Evolutionary conservation across 176 grass and related monocot species (phyloP).

Genomic region (Eragrostis curvula): DNA sequence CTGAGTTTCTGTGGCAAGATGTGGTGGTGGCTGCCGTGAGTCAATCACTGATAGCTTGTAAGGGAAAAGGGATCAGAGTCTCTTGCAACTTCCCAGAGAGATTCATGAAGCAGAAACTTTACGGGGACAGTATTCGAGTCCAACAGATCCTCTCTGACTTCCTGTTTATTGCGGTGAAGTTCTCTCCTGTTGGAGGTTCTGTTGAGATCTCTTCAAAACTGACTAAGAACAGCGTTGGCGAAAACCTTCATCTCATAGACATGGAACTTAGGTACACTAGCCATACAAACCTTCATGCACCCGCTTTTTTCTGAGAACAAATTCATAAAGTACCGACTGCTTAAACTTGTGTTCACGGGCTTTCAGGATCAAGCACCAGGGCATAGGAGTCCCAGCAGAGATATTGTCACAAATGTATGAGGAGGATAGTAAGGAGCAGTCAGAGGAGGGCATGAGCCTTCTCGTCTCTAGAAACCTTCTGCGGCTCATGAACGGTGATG

Average conservation of each 20-base stretch:
- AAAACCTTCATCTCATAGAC: slow-evolving; percentile 77
- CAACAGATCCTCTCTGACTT: slow-evolving; percentile 91
- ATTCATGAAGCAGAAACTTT: slow-evolving; percentile 69
- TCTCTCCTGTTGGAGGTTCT: slow-evolving; percentile 72
- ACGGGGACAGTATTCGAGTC: slow-evolving; percentile 78
- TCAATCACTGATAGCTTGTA: slow-evolving; percentile 72
- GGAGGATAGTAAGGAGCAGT: slow-evolving; percentile 53
- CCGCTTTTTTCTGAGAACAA: slow-evolving; percentile 17
- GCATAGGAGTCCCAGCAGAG: slow-evolving; percentile 63
- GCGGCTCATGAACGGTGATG: slow-evolving; percentile 88
- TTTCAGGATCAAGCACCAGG: slow-evolving; percentile 77
- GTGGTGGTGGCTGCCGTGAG: slow-evolving; percentile 81
- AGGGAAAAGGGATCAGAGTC: slow-evolving; percentile 84
- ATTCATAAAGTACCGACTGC: background rate
- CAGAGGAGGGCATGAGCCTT: slow-evolving; percentile 75
- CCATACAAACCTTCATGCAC: slow-evolving; percentile 9
- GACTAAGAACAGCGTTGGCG: slow-evolving; percentile 70
- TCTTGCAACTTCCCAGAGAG: slow-evolving; percentile 59
- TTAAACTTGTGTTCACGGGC: background rate
- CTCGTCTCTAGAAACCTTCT: slow-evolving; percentile 82
- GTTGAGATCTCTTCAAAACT: slow-evolving; percentile 66
- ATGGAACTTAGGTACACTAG: slow-evolving; percentile 73
- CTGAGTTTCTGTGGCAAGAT: slow-evolving; percentile 76
- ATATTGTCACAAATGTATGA: slow-evolving; percentile 81
- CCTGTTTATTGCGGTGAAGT: slow-evolving; percentile 78